Evolutionary conservation across 1,284 basidiomycete species (phyloP).

Genomic region (Boletus semigastroideus): DNA sequence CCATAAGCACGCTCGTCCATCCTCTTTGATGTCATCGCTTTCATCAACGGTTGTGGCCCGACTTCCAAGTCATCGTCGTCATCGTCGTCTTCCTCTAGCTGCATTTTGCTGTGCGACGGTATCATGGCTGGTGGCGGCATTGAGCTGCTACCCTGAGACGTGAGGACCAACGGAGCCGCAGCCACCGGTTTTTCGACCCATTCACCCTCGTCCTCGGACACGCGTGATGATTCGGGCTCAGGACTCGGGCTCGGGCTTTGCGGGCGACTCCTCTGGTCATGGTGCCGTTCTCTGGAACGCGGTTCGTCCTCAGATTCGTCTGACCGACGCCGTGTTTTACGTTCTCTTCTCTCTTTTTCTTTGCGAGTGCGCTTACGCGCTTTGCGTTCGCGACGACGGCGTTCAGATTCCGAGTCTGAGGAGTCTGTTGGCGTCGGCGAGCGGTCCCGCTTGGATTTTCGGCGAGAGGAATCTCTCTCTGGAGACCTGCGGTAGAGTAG

Average conservation of each 20-base stretch:
- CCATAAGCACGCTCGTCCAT: constrained; percentile 82
- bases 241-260: constrained; percentile 38
- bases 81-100: constrained; percentile 45
- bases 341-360: constrained; percentile 45
- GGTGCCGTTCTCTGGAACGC: constrained; percentile 25
- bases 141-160: constrained; percentile 17
- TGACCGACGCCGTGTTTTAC: constrained; percentile 37
- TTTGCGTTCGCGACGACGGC: constrained; percentile 55
- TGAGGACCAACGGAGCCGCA: constrained; percentile 30
- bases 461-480: constrained; percentile 49
- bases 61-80: constrained; percentile 50
- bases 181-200: constrained; percentile 70
- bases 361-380: constrained; percentile 57
- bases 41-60: constrained; percentile 58
- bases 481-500: constrained; percentile 44
- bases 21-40: constrained; percentile 45
- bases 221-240: constrained; percentile 23
- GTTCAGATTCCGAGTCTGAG: constrained; percentile 64
- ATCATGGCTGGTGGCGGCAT: constrained; percentile 23
- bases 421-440: constrained; percentile 51
- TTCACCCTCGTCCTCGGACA: constrained; percentile 54
- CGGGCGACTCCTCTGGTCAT: constrained; percentile 32
- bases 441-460: constrained; percentile 60
- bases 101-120: constrained; percentile 16
- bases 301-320: constrained; percentile 42